Conservation (phyloP, 768 basidiomycete species). For the Suillus lakei region DNA sequence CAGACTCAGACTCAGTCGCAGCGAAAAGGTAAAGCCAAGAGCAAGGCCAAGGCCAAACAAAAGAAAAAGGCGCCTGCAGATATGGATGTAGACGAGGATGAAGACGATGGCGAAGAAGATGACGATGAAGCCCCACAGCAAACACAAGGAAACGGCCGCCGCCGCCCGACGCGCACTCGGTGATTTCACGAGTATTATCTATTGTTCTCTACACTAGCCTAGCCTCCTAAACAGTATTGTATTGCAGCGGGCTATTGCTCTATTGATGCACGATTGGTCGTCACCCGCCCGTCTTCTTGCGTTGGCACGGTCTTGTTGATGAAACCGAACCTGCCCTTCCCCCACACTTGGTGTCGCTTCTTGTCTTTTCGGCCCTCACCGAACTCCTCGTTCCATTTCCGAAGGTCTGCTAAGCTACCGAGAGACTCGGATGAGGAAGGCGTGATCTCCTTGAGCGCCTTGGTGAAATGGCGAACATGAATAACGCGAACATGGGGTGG, state of each 20-base stretch:
- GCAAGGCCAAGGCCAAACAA: conserved; percentile 31
- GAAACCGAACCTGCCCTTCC: conserved; percentile 89
- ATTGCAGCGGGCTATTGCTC: conserved; percentile 26
- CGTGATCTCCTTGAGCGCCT: conserved; percentile 88
- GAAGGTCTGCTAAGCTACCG: conserved; percentile 73
- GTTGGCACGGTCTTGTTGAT: conserved; percentile 46
- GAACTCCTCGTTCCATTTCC: conserved; percentile 94
- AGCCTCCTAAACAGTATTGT: conserved; percentile 21
- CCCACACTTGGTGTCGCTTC: conserved; percentile 78
- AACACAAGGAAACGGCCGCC: conserved; percentile 22
- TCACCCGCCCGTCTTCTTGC: conserved; percentile 52
- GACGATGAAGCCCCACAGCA: conserved; percentile 23
- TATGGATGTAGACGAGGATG: conserved; percentile 53
- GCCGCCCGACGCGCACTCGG: conserved; percentile 24
- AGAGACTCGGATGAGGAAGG: conserved; percentile 86
- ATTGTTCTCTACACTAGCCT: conserved; percentile 16
- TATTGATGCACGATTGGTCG: conserved; percentile 25
- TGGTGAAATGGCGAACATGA: conserved; percentile 69
- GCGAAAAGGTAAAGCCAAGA: conserved; percentile 30
- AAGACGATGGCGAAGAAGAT: conserved; percentile 40
- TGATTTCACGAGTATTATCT: conserved; percentile 19
- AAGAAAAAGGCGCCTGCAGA: conserved; percentile 29
- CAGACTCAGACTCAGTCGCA: conserved; percentile 23
- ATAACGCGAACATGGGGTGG: conserved; percentile 44
- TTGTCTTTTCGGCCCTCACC: conserved; percentile 80